A percentile compares a stretch with the other conserved stretches of the same genome.
Conservation (phyloP, 352 stramenopile species). For the Phytophthora pistaciae region DNA sequence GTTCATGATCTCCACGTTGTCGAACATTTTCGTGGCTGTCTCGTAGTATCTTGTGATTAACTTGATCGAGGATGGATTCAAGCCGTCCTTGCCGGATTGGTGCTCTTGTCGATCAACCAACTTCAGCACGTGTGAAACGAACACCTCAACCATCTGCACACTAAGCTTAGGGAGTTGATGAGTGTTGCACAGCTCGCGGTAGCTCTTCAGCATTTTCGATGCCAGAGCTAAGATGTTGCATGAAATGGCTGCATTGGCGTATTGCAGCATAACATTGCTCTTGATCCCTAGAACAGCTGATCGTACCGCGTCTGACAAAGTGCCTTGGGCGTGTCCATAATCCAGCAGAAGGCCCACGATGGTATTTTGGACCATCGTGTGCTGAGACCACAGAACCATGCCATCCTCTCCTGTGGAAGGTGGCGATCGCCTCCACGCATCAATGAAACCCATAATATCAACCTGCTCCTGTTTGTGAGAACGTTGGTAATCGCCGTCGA, state of each 20-base stretch:
- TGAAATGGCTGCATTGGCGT: slow-evolving; percentile 67
- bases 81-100: slow-evolving; percentile 24
- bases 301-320: slow-evolving; percentile 43
- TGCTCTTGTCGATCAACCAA: slow-evolving; percentile 70
- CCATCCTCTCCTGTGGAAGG: slow-evolving; percentile 63
- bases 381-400: slow-evolving; percentile 71
- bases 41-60: slow-evolving; percentile 76
- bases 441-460: slow-evolving; percentile 38
- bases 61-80: slow-evolving; percentile 44
- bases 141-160: slow-evolving; percentile 82
- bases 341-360: slow-evolving; percentile 43
- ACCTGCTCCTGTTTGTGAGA: slow-evolving; percentile 13
- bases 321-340: slow-evolving; percentile 32
- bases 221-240: slow-evolving; percentile 77
- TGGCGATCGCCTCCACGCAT: slow-evolving; percentile 45
- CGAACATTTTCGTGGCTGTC: slow-evolving; percentile 82
- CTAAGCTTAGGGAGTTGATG: slow-evolving; percentile 79
- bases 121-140: slow-evolving; percentile 84
- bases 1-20: slow-evolving; percentile 80
- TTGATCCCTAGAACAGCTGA: slow-evolving; percentile 41
- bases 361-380: slow-evolving; percentile 64
- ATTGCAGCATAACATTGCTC: slow-evolving; percentile 68
- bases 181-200: slow-evolving; percentile 75
- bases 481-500: slow-evolving; percentile 15
- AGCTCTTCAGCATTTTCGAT: slow-evolving; percentile 83